Base-by-base conservation (phyloP, 768 basidiomycete genomes). In the Russula sp. region DNA sequence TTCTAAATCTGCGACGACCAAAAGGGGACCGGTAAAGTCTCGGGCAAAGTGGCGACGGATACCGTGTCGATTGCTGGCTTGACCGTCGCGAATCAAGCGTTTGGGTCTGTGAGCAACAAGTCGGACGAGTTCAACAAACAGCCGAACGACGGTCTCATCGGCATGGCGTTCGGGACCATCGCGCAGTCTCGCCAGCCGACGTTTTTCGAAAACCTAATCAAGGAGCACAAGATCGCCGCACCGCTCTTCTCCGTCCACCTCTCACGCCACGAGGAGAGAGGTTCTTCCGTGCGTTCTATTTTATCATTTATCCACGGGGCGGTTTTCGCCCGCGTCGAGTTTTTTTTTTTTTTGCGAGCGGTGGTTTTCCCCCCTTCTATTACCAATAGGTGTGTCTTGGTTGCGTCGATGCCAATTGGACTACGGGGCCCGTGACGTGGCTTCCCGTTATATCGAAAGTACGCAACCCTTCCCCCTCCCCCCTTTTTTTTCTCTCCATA, bases 151-250 rank as follows among this genome's bases (percentile, higher is more conserved):
- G 87, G 86, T 11, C 74, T 87, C 11, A 69, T 85, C 7, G 86
- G 86, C 29, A 71, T 88, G 68, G 85, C 82, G 11, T 88, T 88
- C 66, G 73, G 81, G 39, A 73, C 78, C 45, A 84, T 88, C 58
- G 71, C 85, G 11, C 71, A 67, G 49, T 77, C 75, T 0, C 68
- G 67, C 13, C 63, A 76, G 55, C 76, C 79, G 8, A 87, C 86
- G 0, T 81, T 86, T 66, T 84, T 87, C 63, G 87, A 88, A 70
- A 86, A 81, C 64, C 69, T 88, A 42, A 77, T 87, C 18, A 64
- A 68, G 14, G 64, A 71, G 64, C 71, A 72, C 49, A 72, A 73
- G 63, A 59, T 86, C 32, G 68, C 71, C 5, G 71, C 75, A 0
- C 79, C 81, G 13, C 66, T 83, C 5, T 88, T 88, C 69, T 80